A percentile compares a stretch with the other conserved stretches of the same genome.
These are phyloP conservation scores for Leucosporidium creatinivorum DNA, from an alignment of 768 basidiomycete species.

Conservation along the genomic window DNA sequence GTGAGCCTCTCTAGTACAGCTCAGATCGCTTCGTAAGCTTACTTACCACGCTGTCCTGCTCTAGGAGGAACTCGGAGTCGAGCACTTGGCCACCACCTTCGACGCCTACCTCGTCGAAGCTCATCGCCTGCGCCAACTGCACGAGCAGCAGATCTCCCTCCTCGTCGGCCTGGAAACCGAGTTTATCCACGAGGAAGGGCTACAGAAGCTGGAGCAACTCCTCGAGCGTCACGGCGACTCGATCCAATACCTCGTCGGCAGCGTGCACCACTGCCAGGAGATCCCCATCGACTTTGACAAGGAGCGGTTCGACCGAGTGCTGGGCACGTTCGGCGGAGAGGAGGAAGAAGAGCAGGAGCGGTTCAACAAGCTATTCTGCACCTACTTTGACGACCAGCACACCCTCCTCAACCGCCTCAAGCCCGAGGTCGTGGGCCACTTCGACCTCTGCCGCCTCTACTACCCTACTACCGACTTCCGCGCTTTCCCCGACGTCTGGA, in stretches of 20 bases:
- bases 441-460: conserved; percentile 87
- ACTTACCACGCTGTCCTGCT: too few relatives aligned
- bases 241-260: conserved; percentile 86
- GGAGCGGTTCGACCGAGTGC: conserved; percentile 57
- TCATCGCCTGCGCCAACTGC: conserved; percentile 59
- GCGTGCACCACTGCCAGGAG: conserved; percentile 79
- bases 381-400: conserved; percentile 83
- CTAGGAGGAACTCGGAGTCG: conserved; percentile 54
- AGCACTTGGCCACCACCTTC: conserved; percentile 59
- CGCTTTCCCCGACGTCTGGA: conserved; percentile 54
- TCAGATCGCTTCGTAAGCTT: not conserved
- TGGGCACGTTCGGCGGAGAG: conserved; percentile 45
- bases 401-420: conserved; percentile 59
- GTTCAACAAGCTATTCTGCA: conserved; percentile 38
- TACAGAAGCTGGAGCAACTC: conserved; percentile 53
- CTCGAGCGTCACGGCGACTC: conserved; percentile 49
- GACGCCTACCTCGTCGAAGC: conserved; percentile 68
- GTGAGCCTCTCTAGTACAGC: conserved; percentile 45
- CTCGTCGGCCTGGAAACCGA: conserved; percentile 92
- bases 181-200: conserved; percentile 63
- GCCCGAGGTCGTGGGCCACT: conserved; percentile 86
- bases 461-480: conserved; percentile 46
- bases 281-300: conserved; percentile 89
- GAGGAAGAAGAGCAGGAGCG: conserved; percentile 13
- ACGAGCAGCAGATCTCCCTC: conserved; percentile 61